Percentiles rank a stretch among this genome's conserved stretches.
Conservation (phyloP, 208 protist species). For the Trypanosoma brucei region DNA sequence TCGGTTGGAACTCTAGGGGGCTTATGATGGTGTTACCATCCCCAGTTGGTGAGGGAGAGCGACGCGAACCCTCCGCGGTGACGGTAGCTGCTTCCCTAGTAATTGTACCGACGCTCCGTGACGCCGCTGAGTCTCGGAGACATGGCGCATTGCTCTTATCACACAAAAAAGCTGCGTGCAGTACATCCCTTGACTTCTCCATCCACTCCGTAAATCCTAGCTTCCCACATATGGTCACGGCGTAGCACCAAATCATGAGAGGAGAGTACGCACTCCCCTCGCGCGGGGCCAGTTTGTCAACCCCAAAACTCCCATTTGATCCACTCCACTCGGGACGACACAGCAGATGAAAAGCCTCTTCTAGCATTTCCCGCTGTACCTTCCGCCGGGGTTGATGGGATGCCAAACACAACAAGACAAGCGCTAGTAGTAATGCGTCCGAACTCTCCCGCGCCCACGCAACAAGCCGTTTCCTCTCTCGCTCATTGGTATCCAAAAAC, state of each 20-base stretch:
- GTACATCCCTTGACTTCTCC: constrained; percentile 25
- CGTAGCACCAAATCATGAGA: constrained; percentile 66
- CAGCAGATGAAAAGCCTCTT: constrained; percentile 36
- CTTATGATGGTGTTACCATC: background rate
- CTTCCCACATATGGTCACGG: constrained; percentile 32
- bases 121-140: background rate
- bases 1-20: constrained; percentile 7
- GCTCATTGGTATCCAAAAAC: constrained; percentile 36
- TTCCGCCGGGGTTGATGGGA: constrained; percentile 31
- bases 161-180: constrained; percentile 25
- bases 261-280: constrained; percentile 30
- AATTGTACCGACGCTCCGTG: background rate
- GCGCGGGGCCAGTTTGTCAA: background rate
- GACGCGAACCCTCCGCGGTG: background rate
- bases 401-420: constrained; percentile 55
- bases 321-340: constrained; percentile 12
- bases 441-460: constrained; percentile 32
- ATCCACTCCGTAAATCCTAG: constrained; percentile 31
- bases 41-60: background rate
- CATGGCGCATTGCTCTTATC: background rate
- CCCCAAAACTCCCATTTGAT: background rate
- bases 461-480: constrained; percentile 49
- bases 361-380: constrained; percentile 34
- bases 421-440: constrained; percentile 35
- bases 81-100: background rate